These are phyloP conservation scores for Venturia asperata DNA, from an alignment of 2,329 filamentous ascomycete species.

Conservation along the genomic window DNA sequence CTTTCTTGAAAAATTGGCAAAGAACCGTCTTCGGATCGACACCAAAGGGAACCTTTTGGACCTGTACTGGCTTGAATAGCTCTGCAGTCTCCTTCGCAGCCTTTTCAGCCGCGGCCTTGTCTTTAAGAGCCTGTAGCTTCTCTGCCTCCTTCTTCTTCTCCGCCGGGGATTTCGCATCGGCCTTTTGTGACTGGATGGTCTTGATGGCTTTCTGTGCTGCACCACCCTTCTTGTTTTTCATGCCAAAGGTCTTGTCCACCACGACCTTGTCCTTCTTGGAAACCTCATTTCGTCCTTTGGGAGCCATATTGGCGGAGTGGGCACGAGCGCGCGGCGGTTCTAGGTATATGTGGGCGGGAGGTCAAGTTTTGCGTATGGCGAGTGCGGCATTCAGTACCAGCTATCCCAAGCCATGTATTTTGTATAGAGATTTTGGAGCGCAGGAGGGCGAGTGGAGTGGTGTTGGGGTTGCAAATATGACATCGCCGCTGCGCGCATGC, in stretches of 20 bases:
- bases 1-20: conserved; percentile 96
- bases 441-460: conserved; percentile 13
- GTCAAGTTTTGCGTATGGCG: background rate
- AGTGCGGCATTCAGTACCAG: conserved; percentile 6
- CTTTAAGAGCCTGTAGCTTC: conserved; percentile 62
- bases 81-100: conserved; percentile 74
- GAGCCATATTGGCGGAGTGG: conserved; percentile 56
- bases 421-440: conserved; percentile 18
- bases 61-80: conserved; percentile 83
- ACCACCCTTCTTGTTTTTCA: conserved; percentile 99
- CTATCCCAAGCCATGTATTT: conserved; percentile 13
- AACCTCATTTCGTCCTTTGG: conserved; percentile 50
- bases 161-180: conserved; percentile 70
- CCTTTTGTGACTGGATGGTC: conserved; percentile 67
- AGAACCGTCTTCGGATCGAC: conserved; percentile 97
- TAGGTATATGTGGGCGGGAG: background rate
- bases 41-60: conserved; percentile 96
- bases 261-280: conserved; percentile 55
- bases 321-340: conserved; percentile 13
- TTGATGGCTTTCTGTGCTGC: conserved; percentile 86
- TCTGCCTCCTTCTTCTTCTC: conserved; percentile 72
- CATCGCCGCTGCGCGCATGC: background rate
- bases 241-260: conserved; percentile 96
- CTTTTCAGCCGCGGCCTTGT: conserved; percentile 84
- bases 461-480: conserved; percentile 18